Percentiles rank a stretch among this genome's conserved stretches.
phyloP scores from a whole-genome alignment of 225 moss, liverwort and hornwort species.

The Takakia lepidozioides region DNA sequence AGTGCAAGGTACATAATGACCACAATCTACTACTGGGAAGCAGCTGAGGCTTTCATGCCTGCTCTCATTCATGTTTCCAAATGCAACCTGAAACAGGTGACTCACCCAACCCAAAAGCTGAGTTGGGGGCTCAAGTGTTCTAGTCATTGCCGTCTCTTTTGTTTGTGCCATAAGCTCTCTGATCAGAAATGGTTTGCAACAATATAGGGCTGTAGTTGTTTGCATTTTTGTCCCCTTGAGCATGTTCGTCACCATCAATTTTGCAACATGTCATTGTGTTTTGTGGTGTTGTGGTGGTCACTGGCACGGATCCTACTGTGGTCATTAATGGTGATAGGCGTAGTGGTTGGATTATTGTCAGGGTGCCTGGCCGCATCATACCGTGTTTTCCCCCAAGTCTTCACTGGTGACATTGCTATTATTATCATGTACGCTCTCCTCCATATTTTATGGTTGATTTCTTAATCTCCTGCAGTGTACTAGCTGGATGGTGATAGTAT shows the following conservation, averaged over 20 bases:
- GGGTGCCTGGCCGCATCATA: constrained; percentile 45
- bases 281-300: background rate
- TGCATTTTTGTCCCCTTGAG: too few species aligned
- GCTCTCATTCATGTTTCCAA: constrained; percentile 63
- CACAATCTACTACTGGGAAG: constrained; percentile 68
- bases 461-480: too few species aligned
- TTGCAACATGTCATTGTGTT: too few species aligned
- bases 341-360: constrained; percentile 45
- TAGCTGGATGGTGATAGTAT: too few species aligned
- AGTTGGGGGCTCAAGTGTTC: too few species aligned
- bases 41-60: constrained; percentile 97
- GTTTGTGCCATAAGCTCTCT: background rate
- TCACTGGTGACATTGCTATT: constrained; percentile 65
- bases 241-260: too few species aligned
- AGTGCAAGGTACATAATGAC: constrained; percentile 86
- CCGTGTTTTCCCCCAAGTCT: constrained; percentile 76
- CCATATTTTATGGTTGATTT: too few species aligned
- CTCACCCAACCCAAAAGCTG: too few species aligned
- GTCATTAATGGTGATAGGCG: constrained; percentile 63
- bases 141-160: too few species aligned
- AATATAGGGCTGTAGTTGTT: too few species aligned
- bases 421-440: constrained; percentile 32
- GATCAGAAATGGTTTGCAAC: too few species aligned
- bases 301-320: constrained; percentile 70
- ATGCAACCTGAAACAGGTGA: constrained; percentile 73